These are phyloP conservation scores for Leccinum ochraceum DNA, from an alignment of 768 basidiomycete species.

Conservation along the genomic window DNA sequence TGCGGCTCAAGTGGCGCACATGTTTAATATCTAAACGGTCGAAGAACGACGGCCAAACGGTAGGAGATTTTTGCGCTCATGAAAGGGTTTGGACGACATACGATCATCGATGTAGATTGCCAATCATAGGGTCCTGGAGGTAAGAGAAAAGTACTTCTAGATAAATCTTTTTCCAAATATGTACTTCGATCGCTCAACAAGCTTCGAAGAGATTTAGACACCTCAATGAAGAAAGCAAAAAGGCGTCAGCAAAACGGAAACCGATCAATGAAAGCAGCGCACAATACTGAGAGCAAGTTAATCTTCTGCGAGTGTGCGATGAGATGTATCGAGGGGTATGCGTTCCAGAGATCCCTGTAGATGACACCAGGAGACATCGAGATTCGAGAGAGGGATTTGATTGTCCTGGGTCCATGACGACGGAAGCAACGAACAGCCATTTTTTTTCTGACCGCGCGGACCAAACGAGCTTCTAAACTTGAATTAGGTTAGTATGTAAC, in stretches of 20 bases:
- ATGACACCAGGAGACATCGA: neutral
- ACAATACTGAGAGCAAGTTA: slow-evolving; percentile 10
- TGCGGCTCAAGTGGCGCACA: neutral
- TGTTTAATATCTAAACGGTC: neutral
- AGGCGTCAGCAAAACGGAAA: neutral
- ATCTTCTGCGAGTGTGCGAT: neutral
- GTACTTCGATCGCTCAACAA: slow-evolving; percentile 5
- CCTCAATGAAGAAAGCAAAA: neutral
- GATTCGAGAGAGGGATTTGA: neutral
- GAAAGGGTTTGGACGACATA: slow-evolving; percentile 8
- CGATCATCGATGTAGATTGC: slow-evolving; percentile 9
- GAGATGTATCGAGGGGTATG: slow-evolving; percentile 7
- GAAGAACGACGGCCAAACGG: slow-evolving; percentile 7
- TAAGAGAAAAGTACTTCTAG: neutral
- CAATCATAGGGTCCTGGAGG: slow-evolving; percentile 14
- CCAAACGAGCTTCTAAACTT: neutral
- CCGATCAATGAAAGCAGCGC: neutral
- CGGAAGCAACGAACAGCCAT: neutral
- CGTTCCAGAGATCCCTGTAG: slow-evolving; percentile 1
- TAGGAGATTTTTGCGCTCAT: slow-evolving; percentile 1
- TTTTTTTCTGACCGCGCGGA: neutral
- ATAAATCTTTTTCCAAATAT: slow-evolving; percentile 8
- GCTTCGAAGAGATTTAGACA: slow-evolving; percentile 1
- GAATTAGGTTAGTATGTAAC: too few species aligned
- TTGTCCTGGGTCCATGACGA: neutral